phyloP scores from a whole-genome alignment of 164 flowering plant species.

The Paratinospora sagittata region DNA sequence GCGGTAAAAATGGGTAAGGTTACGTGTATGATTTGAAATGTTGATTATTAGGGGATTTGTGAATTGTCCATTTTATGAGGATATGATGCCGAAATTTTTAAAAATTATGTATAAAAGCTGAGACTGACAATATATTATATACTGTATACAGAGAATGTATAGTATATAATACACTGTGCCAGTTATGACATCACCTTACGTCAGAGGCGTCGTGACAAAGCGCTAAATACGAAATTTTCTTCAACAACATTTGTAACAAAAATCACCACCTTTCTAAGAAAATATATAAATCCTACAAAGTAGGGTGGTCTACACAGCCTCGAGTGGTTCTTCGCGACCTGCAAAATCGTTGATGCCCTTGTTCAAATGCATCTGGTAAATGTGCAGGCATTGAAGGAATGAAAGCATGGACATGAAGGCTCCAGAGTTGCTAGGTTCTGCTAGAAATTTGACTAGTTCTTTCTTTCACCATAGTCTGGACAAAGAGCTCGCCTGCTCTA shows the following conservation, averaged over 20 bases:
- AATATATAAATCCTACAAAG: background rate
- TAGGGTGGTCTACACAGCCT: background rate
- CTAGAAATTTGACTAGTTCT: conserved; percentile 17
- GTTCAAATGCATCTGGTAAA: background rate
- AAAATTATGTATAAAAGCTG: too few species aligned
- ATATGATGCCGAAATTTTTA: too few species aligned
- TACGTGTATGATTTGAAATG: too few species aligned
- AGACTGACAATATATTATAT: too few species aligned
- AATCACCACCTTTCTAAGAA: background rate
- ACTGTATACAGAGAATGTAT: too few species aligned
- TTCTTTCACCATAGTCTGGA: conserved; percentile 68
- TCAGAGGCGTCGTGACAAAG: too few species aligned
- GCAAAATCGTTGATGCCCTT: background rate
- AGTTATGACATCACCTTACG: too few species aligned
- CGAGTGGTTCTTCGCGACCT: background rate
- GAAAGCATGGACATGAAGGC: background rate
- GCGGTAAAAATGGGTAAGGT: too few species aligned
- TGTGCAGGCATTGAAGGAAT: background rate
- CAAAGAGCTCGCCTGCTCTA: conserved; percentile 90
- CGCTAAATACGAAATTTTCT: background rate
- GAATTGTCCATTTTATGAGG: too few species aligned
- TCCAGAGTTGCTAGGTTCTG: background rate
- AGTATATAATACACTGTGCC: too few species aligned
- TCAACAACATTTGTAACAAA: background rate
- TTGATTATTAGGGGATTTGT: too few species aligned